Evolutionary conservation across 371 early-diverging fungal genomes (phyloP), one percentile per base, ranked within the genome.

Genomic region (Apophysomyces variabilis): DNA sequence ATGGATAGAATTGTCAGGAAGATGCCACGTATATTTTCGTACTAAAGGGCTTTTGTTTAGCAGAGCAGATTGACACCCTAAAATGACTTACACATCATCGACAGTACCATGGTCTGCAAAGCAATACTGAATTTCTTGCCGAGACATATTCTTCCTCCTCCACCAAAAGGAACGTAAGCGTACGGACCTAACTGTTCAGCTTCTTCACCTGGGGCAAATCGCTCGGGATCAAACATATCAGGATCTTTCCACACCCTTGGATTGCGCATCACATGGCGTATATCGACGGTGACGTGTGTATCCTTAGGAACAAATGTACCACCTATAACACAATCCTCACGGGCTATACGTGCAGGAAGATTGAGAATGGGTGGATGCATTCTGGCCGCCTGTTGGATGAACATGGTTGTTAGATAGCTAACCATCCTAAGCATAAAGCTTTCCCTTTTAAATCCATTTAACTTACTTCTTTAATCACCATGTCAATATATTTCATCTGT

Each of bases 231-330:
- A 32, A 76, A 76, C 37, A 37, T 16, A 11, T 64, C 62, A 4
- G 76, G 73, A 7, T 65, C 13, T 13, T 70, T 45, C 73, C 73
- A 76, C 5, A 67, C 18, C 16, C 44, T 44, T 7, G 76, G 76
- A 16, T 59, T 44, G 14, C 54, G 64, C 7, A 83, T 84, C 12
- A 61, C 46, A 5, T 56, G 44, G 35, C 37, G 57, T 13, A 67
- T 61, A 50, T 71, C 71, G 2, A 64, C 61, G 3, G 44, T 36
- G 4, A 71, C 38, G 13, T 12, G 21, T 0, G 43, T 50, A 14
- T 58, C 67, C 38, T 71, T 71, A 18, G 71, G 71, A 13, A 71
- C 61, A 5, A 57, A 38, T 0, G 62, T 60, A 12, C 61, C 65
- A 21, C 35, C 45, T 5, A 71, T 38, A 1, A 64, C 58, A 12